Evolutionary conservation across 1,284 basidiomycete species (phyloP), one percentile per base, ranked within the genome.

Genomic region (Leccinum pachyderme): DNA sequence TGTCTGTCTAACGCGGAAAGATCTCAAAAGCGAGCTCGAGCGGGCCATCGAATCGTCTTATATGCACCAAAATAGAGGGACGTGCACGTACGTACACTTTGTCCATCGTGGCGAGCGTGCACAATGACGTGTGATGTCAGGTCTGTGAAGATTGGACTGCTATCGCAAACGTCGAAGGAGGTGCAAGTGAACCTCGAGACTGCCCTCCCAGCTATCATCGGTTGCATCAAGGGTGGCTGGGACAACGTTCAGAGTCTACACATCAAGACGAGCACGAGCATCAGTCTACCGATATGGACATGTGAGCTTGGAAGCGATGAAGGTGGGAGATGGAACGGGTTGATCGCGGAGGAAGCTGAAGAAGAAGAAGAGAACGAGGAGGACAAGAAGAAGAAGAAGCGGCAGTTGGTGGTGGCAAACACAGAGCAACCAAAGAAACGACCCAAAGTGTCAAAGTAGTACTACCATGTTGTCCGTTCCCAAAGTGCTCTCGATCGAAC

Each of bases 51-150:
- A 86, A 7, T 92, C 92, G 13, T 96, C 96, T 1, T 97, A 95
- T 72, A 93, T 95, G 85, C 87, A 94, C 70, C 91, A 93, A 73
- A 92, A 93, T 57, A 87, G 84, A 59, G 95, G 95, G n/a, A 95
- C 92, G 4, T 92, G 89, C 80, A 84, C 86, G 91, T 93, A 75
- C 53, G 91, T 83, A 22, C 32, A 39, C 52, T 47, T 46, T 25
- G 24, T 24, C 7, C 13, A 15, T 44, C 24, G 12, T 25, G 5
- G 18, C n/a, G 15, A 13, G 43, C 24, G 8, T 5, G 24, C 7
- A 12, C 43, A 9, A 9, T 25, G 43, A 13, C 7, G 25, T 43
- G 24, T 24, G 12, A 4, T 3, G n/a, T 25, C 31, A 95, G 91
- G 41, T 87, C 94, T 12, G 81, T 98, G 64, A 95, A 95, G 77